These are phyloP conservation scores for Colletotrichum zoysiae DNA, from an alignment of 2,329 filamentous ascomycete genomes.

Conservation along the genomic window DNA sequence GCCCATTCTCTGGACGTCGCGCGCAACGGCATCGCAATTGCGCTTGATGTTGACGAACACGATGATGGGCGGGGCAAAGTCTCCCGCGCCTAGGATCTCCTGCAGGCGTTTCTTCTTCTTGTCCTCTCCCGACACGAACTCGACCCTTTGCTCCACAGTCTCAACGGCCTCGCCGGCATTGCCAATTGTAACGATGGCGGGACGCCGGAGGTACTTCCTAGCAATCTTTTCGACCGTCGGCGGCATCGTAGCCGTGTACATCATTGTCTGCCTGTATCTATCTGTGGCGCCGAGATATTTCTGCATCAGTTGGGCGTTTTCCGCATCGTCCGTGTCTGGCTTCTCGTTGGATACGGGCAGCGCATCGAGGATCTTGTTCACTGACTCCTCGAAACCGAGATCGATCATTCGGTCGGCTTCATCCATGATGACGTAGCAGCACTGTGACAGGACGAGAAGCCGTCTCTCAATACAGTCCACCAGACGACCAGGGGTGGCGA, in stretches of 20 bases:
- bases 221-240: slow-evolving; percentile 92
- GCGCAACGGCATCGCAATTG: slow-evolving; percentile 94
- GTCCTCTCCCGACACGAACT: slow-evolving; percentile 91
- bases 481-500: slow-evolving; percentile 96
- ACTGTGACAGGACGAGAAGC: slow-evolving; percentile 92
- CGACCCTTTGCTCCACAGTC: slow-evolving; percentile 96
- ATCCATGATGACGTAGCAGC: slow-evolving; percentile 99
- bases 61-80: slow-evolving; percentile 92
- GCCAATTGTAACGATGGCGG: slow-evolving; percentile 94
- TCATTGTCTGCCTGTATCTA: slow-evolving; percentile 97
- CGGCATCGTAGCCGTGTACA: slow-evolving; percentile 99
- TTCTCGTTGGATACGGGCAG: slow-evolving; percentile 95
- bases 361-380: slow-evolving; percentile 97
- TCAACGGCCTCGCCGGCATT: slow-evolving; percentile 96
- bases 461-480: slow-evolving; percentile 97
- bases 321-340: slow-evolving; percentile 91
- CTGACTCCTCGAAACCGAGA: slow-evolving; percentile 95
- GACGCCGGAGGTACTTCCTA: slow-evolving; percentile 94
- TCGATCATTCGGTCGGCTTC: slow-evolving; percentile 99
- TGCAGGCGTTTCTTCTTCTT: slow-evolving; percentile 96
- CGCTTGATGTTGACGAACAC: slow-evolving; percentile 99
- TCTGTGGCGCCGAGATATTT: slow-evolving; percentile 80
- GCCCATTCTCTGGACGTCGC: slow-evolving; percentile 94
- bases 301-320: slow-evolving; percentile 88
- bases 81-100: slow-evolving; percentile 84